Evolutionary conservation across 139 green algal species (phyloP), one percentile per base, ranked within the genome.

Genomic region (Tetraselmis striata): DNA sequence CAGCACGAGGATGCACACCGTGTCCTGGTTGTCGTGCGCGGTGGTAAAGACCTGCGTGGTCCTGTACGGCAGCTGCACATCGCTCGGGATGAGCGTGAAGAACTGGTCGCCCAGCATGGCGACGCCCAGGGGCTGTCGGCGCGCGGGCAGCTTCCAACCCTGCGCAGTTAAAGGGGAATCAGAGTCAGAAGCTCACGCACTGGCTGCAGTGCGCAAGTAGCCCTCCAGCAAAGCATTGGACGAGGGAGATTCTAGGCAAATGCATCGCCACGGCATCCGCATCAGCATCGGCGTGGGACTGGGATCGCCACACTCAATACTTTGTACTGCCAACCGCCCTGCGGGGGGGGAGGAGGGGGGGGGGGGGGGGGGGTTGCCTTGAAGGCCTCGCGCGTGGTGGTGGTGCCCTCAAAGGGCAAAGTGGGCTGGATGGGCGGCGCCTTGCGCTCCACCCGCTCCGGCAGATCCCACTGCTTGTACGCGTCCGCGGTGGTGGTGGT

Each of bases 1-100:
- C 30, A 91, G 88, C 28, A 94, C 83, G 75, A 92, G 80, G 30
- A 94, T 75, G 76, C 80, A 89, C 30, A 94, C 87, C 81, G 92
- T 88, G 22, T 74, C 77, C 86, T 93, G 89, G 79, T 87, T 82
- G 81, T 89, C 79, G 79, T 91, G 88, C 75, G 87, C 88, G 0
- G 87, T 93, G 29, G 89, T 91, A 82, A 93, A 93, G 2, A 88
- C 58, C 82, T 94, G 89, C 31, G 76, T 75, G 26, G 83, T 86
- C 30, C 84, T 32, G 2, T 84, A 78, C 1, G 83, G 87, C 80
- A 91, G 75, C 59, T 79, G n/a, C 22, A 82, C 77, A 26, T 85
- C 79, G 23, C 83, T 45, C 1, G 87, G 90, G 29, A 94, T 88
- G n/a, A 94, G 88, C 31, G 85, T 78, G 77, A 90, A 87, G 29